A percentile compares a stretch with the other conserved stretches of the same genome.
Evolutionary conservation across 345 rosid genomes (phyloP).

Genomic region (Lepidium aucheri): DNA sequence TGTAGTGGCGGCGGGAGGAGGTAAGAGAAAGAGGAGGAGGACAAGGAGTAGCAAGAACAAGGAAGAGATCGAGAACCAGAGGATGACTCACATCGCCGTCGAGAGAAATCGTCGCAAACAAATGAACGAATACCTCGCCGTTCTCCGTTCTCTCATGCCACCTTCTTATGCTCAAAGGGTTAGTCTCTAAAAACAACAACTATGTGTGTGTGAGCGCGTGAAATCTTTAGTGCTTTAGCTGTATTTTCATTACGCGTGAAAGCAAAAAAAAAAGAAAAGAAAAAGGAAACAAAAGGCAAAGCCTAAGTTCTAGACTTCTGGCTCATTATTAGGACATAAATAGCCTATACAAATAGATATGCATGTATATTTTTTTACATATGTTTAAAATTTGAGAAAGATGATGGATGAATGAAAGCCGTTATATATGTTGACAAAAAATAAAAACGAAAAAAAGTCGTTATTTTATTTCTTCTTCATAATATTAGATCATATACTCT

Average conservation of each 20-base stretch:
- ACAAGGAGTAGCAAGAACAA: conserved; percentile 59
- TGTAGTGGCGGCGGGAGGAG: conserved; percentile 13
- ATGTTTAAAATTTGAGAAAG: background rate
- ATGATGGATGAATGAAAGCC: conserved; percentile 10
- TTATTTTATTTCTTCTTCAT: conserved; percentile 7
- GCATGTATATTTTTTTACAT: background rate
- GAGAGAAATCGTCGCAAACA: conserved; percentile 96
- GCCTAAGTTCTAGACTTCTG: conserved; percentile 23
- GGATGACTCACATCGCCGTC: conserved; percentile 91
- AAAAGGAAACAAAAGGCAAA: conserved; percentile 5
- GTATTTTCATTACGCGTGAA: conserved; percentile 9
- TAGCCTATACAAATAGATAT: conserved; percentile 1
- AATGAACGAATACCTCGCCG: conserved; percentile 83
- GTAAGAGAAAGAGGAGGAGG: conserved; percentile 53
- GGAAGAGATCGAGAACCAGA: conserved; percentile 86
- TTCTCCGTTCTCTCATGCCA: conserved; percentile 87
- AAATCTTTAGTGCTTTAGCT: background rate
- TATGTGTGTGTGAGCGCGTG: conserved; percentile 9
- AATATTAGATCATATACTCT: background rate
- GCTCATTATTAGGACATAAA: conserved; percentile 12
- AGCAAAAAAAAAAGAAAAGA: background rate
- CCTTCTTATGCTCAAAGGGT: conserved; percentile 90
- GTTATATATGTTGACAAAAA: conserved; percentile 6
- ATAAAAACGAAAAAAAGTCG: background rate
- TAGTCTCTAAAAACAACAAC: conserved; percentile 16